Evolutionary conservation across 345 rosid genomes (phyloP).

Genomic region (Theobroma cacao): DNA sequence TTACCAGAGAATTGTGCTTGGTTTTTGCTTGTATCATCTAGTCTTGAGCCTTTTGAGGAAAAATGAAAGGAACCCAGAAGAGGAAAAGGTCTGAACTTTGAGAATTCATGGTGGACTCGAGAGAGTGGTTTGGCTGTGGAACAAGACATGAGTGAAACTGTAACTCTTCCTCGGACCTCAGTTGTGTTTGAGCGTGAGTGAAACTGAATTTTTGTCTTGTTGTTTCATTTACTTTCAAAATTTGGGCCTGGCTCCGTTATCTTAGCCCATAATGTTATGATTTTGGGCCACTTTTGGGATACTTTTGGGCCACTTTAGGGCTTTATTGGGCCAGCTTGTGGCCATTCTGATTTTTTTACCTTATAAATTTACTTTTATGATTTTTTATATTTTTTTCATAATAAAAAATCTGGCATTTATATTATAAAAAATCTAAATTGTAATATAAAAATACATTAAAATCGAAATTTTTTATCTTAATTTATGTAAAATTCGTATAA

Average conservation of each 20-base stretch:
- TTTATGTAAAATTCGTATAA: not conserved
- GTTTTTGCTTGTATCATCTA: slow-evolving; percentile 17
- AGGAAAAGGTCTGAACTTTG: slow-evolving; percentile 32
- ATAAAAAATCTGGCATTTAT: too few species aligned
- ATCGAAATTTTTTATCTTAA: not conserved
- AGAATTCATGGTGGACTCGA: slow-evolving; percentile 7
- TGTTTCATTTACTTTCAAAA: not conserved
- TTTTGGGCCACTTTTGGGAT: not conserved
- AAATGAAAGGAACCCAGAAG: slow-evolving; percentile 18
- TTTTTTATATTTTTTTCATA: too few species aligned
- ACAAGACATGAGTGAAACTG: not conserved
- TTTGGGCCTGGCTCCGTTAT: not conserved
- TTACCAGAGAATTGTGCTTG: slow-evolving; percentile 31
- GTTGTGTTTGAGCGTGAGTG: not conserved
- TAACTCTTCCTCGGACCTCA: not conserved
- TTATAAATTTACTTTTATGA: too few species aligned
- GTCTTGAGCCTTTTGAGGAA: slow-evolving; percentile 16
- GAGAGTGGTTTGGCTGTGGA: not conserved
- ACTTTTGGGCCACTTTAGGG: not conserved
- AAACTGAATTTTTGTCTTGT: not conserved
- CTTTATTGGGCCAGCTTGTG: too few species aligned
- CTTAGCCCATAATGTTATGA: not conserved
- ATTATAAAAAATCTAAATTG: too few species aligned
- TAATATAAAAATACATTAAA: too few species aligned
- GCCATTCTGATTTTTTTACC: not conserved